phyloP scores from a whole-genome alignment of 1,284 basidiomycete genomes.

The Sporisorium exsertum region DNA sequence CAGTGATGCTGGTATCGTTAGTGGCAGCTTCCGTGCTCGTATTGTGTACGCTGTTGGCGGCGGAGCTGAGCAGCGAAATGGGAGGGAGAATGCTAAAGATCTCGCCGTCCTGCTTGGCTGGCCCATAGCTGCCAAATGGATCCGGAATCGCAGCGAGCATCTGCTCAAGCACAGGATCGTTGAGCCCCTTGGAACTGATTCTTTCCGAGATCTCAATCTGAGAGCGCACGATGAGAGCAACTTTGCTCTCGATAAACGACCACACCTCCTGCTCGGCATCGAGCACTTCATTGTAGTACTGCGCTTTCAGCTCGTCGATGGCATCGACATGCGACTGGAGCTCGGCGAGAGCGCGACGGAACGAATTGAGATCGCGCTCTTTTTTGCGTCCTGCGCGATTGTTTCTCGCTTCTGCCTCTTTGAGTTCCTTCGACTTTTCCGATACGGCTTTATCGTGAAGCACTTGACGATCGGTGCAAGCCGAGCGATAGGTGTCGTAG shows the following conservation, averaged over 20 bases:
- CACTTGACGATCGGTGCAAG: constrained; percentile 73
- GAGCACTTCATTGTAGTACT: constrained; percentile 85
- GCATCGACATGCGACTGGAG: constrained; percentile 90
- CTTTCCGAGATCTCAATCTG: constrained; percentile 73
- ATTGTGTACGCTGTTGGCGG: constrained; percentile 45
- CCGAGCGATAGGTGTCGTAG: constrained; percentile 81
- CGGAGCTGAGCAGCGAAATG: constrained; percentile 47
- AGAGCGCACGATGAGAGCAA: constrained; percentile 57
- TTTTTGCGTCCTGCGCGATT: constrained; percentile 78
- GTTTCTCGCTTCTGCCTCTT: constrained; percentile 87
- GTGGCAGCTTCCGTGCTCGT: constrained; percentile 33
- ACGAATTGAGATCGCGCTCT: constrained; percentile 73
- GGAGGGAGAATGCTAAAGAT: constrained; percentile 82
- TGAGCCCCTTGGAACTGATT: constrained; percentile 85
- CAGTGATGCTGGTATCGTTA: constrained; percentile 39
- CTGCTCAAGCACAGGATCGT: constrained; percentile 87
- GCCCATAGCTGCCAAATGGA: constrained; percentile 91
- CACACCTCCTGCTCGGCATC: constrained; percentile 93
- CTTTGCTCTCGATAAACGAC: constrained; percentile 80
- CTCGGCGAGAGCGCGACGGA: constrained; percentile 70
- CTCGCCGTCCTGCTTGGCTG: constrained; percentile 85
- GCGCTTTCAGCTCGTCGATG: constrained; percentile 81
- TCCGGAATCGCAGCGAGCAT: constrained; percentile 90
- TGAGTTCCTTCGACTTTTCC: constrained; percentile 85
- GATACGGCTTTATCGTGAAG: constrained; percentile 70